Evolutionary conservation across 257 asterid species (phyloP), one percentile per base, ranked within the genome.

Genomic region (Jasminum sambac): DNA sequence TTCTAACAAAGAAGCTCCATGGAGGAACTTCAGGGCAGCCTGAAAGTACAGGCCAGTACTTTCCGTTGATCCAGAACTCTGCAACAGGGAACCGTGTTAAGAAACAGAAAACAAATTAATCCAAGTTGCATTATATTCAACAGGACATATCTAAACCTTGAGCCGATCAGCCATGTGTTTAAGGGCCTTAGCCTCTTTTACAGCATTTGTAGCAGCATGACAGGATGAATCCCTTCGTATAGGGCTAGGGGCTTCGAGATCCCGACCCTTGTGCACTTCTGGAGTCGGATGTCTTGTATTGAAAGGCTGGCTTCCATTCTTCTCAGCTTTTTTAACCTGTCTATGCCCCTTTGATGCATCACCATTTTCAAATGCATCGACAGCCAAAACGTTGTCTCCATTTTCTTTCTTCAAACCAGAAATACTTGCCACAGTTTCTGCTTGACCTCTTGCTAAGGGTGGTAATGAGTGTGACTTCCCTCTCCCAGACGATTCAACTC

Each of bases 161-260:
- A 78, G 81, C 60, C 99, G 98, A 79, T 95, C 99, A 57, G 99
- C 98, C 79, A 86, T 68, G 77, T 92, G 99, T 81, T 95, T 95
- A 48, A 95, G 92, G 85, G 92, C 90, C 82, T 84, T 95, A 1
- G 97, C 99, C 81, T 95, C 99, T 87, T 90, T 95, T 65, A 95
- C 66, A 78, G 93, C 95, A 84, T 75, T 90, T 34, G 82, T 82
- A 80, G 90, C 98, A 72, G 95, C 89, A 70, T 90, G 96, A 78
- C 85, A 90, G 39, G 96, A 82, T 70, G 95, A 83, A 65, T 92
- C 98, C 87, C 86, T 92, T 58, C 89, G 87, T 74, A 78, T 76
- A 69, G 99, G 95, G 80, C 97, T 90, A 42, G 89, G 85, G 77
- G 93, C 86, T 21, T 87, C 89, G 63, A 75, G 76, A 82, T 86